phyloP scores from a whole-genome alignment of 2,329 filamentous ascomycete genomes.

The Fusarium devonianum region DNA sequence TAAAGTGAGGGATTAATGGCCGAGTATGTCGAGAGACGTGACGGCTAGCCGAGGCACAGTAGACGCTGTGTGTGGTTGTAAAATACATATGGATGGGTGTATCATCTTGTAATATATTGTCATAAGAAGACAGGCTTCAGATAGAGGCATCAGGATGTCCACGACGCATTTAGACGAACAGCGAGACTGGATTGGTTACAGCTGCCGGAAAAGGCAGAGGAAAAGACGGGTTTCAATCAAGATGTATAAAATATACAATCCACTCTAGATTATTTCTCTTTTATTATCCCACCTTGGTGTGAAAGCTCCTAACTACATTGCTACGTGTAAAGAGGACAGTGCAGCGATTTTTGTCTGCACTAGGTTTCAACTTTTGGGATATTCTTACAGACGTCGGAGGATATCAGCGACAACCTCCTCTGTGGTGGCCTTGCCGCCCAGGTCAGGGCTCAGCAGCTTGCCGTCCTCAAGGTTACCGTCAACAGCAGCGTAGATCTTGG shows the following conservation, averaged over 20 bases:
- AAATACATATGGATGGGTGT: conserved; percentile 34
- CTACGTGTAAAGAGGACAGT: conserved; percentile 1
- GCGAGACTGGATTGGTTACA: conserved; percentile 10
- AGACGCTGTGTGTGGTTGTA: conserved; percentile 29
- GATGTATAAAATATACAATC: conserved; percentile 35
- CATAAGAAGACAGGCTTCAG: conserved; percentile 18
- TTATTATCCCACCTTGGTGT: conserved; percentile 3
- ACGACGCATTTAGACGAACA: conserved; percentile 28
- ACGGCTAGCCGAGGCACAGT: conserved; percentile 10
- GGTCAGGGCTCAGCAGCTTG: conserved; percentile 82
- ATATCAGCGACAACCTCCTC: conserved; percentile 89
- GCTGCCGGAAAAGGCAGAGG: conserved; percentile 7
- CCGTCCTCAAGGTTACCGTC: conserved; percentile 89
- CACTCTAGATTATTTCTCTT: conserved; percentile 29
- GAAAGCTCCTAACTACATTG: conserved; percentile 5
- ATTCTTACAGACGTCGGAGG: conserved; percentile 74
- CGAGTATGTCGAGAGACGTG: conserved; percentile 7
- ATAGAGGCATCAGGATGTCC: conserved; percentile 23
- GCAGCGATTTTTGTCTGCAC: conserved; percentile 6
- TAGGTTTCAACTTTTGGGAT: conserved; percentile 13
- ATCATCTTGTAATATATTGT: conserved; percentile 42
- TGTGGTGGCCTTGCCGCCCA: conserved; percentile 87
- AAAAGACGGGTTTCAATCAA: conserved; percentile 23
- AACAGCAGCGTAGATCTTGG: conserved; percentile 88
- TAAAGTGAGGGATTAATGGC: conserved; percentile 3